A percentile compares a stretch with the other conserved stretches of the same genome.
These are phyloP conservation scores for Geosmithia morbida DNA, from an alignment of 2,329 filamentous ascomycete genomes.

Conservation along the genomic window DNA sequence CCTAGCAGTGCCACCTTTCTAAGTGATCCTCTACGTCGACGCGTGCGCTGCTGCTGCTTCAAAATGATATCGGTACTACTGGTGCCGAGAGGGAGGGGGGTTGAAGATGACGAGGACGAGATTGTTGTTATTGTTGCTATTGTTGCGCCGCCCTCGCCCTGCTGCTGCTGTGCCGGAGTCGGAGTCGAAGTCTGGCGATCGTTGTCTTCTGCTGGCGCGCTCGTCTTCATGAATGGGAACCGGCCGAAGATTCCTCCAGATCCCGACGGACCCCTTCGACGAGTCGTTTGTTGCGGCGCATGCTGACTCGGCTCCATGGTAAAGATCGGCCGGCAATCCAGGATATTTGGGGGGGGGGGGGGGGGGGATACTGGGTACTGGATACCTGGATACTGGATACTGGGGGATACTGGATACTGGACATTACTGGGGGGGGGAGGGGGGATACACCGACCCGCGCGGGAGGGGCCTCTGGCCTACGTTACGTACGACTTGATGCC, in stretches of 20 bases:
- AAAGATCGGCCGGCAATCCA: not conserved
- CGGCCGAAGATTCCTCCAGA: conserved; percentile 35
- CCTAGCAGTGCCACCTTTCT: conserved; percentile 77
- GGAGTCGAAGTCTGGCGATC: conserved; percentile 10
- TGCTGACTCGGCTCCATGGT: not conserved
- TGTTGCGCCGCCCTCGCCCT: no score
- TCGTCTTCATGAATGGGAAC: conserved; percentile 50
- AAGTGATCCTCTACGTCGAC: conserved; percentile 70
- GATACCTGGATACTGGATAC: no score
- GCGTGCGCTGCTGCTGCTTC: conserved; percentile 26
- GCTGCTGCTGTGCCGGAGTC: no score
- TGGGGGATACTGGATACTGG: no score
- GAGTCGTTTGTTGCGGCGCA: not conserved
- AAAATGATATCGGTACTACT: conserved; percentile 12
- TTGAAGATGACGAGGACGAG: conserved; percentile 1
- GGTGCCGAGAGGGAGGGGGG: conserved; percentile 6
- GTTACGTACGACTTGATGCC: not conserved
- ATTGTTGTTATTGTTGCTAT: no score
- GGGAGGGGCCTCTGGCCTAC: no score
- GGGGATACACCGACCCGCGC: no score
- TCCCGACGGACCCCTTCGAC: not conserved
- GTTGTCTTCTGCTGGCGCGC: conserved; percentile 13
- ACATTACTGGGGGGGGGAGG: no score
- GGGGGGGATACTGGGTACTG: no score
- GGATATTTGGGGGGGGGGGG: not conserved